Evolutionary conservation across 208 protist species (phyloP).

Genomic region (Trypanosoma boissoni): DNA sequence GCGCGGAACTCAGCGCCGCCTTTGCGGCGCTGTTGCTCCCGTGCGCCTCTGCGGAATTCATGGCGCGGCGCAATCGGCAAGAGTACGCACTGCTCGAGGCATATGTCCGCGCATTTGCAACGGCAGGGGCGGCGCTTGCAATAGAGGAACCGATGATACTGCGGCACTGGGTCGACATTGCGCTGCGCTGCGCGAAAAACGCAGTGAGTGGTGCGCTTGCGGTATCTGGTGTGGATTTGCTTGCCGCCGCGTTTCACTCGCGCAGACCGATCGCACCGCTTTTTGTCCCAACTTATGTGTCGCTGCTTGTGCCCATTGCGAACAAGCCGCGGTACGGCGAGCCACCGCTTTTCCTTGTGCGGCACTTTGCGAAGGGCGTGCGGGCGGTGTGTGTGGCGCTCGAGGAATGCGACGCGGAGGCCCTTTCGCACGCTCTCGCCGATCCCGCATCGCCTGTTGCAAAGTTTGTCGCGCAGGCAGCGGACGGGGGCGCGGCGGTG

Average conservation of each 20-base stretch:
- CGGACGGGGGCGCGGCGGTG: not conserved
- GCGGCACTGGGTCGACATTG: slow-evolving; percentile 61
- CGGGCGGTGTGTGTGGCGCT: slow-evolving; percentile 52
- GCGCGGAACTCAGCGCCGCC: slow-evolving; percentile 9
- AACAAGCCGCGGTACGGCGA: slow-evolving; percentile 38
- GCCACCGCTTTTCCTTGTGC: slow-evolving; percentile 43
- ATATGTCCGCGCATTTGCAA: slow-evolving; percentile 60
- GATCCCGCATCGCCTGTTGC: slow-evolving; percentile 25
- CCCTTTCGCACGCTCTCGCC: slow-evolving; percentile 35
- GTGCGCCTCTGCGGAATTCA: slow-evolving; percentile 1
- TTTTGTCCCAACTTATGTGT: slow-evolving; percentile 77
- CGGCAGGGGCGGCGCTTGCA: slow-evolving; percentile 45
- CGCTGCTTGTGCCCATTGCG: slow-evolving; percentile 41
- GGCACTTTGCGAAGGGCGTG: slow-evolving; percentile 62
- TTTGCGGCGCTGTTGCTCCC: slow-evolving; percentile 21
- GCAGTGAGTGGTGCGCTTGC: slow-evolving; percentile 36
- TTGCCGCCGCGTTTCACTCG: slow-evolving; percentile 57
- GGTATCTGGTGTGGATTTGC: slow-evolving; percentile 63
- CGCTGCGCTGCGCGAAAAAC: slow-evolving; percentile 46
- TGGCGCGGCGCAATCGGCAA: slow-evolving; percentile 32
- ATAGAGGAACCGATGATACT: slow-evolving; percentile 57
- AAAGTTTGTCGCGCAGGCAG: slow-evolving; percentile 8
- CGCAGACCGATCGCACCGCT: slow-evolving; percentile 55
- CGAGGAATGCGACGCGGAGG: slow-evolving; percentile 50
- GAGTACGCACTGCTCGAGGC: slow-evolving; percentile 64